These are phyloP conservation scores for Sugiyamaella boreocaroliniensis DNA, from an alignment of 805 yeast genomes.

Conservation along the genomic window DNA sequence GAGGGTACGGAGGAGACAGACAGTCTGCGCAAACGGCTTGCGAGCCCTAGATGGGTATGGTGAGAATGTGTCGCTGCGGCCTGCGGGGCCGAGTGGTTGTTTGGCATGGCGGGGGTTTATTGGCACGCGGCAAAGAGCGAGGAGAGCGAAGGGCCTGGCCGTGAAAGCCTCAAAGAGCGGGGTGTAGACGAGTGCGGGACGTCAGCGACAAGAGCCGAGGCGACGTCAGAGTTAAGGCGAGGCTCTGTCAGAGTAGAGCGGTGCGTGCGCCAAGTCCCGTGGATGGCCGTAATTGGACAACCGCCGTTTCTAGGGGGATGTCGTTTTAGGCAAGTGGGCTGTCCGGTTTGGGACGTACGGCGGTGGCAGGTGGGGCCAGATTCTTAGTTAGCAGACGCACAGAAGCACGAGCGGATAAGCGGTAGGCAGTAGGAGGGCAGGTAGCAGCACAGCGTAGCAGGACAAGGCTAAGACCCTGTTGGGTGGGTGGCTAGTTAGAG, in stretches of 20 bases:
- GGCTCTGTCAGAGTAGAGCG: too few relatives aligned
- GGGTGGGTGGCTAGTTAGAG: too few relatives aligned
- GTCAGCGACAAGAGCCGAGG: too few relatives aligned
- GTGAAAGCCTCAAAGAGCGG: too few relatives aligned
- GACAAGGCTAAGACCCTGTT: too few relatives aligned
- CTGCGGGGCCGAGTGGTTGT: conserved; percentile 6
- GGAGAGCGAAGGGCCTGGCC: neutral
- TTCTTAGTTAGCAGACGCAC: neutral
- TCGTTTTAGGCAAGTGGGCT: neutral
- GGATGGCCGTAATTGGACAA: neutral
- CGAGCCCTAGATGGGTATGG: conserved; percentile 1
- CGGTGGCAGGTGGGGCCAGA: neutral
- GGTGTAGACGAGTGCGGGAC: too few relatives aligned
- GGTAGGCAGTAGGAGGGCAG: too few relatives aligned
- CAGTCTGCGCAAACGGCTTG: conserved; percentile 5
- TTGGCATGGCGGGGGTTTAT: conserved; percentile 1
- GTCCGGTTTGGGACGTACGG: neutral
- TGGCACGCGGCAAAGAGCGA: neutral
- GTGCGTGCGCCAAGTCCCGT: too few relatives aligned
- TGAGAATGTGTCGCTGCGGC: neutral
- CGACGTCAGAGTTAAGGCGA: too few relatives aligned
- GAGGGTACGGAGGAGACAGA: conserved; percentile 3
- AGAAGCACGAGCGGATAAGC: too few relatives aligned
- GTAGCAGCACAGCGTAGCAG: too few relatives aligned
- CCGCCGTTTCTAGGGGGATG: neutral